Base-by-base conservation (phyloP, 2,329 filamentous ascomycete species). In the Tympanopsis confertula region DNA sequence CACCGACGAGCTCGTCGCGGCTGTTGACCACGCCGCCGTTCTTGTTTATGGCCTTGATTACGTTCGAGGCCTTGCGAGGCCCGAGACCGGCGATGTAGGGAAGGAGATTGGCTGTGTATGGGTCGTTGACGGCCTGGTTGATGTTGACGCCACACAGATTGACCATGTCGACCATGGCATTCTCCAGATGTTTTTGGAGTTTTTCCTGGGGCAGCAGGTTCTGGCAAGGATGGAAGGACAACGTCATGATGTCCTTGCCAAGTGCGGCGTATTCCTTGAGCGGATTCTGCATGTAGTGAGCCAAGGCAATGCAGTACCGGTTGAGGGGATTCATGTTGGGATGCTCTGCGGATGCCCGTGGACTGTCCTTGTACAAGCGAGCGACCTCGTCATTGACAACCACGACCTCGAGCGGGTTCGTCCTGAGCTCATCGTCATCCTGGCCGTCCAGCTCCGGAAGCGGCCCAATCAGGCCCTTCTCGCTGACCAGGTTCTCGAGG, bases 121-220 rank as follows among this genome's bases (percentile, higher is more conserved):
- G 55, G 55, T 95, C 86, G 30, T 69, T 71, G 39, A 94, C 79
- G 13, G 88, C 87, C 46, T 95, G 87, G 50, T 95, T 94, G 52
- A 98, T 82, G 50, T 96, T 85, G 26, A 98, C 86, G 52, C 91
- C 91, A 35, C 88, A 87, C 32, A 98, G 76, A 55, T 98, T 98
- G 48, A 98, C 91, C 72, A 94, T 94, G 55, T 98, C 91, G 7
- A 98, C 89, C 77, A 98, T 86, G 35, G 89, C 86, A n/a, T 85
- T 93, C 51, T 98, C 91, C 13, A 98, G 71, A 42, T 86, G 78
- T 55, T 85, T 87, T 43, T 81, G 65, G 28, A 98, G 69, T 62
- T 94, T 89, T 28, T 95, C 89, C 42, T 87, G 76, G 0, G 88
- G 83, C 13, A 98, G 70, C 20, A 95, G 74, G 43, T 88, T 82